These are phyloP conservation scores for Calocybe cyanea DNA, from an alignment of 768 basidiomycete genomes.

Conservation along the genomic window DNA sequence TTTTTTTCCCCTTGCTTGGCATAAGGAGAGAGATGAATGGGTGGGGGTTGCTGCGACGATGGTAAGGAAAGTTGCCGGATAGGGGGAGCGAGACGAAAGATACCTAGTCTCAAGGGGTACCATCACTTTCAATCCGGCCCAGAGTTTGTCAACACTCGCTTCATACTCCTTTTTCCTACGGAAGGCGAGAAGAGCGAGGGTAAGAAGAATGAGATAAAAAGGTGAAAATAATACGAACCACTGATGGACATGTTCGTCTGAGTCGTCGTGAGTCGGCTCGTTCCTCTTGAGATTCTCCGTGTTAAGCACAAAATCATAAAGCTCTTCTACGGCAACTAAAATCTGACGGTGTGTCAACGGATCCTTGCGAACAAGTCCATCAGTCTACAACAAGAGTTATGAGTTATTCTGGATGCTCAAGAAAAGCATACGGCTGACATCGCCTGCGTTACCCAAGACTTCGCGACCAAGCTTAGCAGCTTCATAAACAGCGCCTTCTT, in stretches of 20 bases:
- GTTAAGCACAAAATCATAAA: slow-evolving; percentile 82
- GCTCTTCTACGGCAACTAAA: slow-evolving; percentile 71
- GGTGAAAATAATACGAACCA: slow-evolving; percentile 38
- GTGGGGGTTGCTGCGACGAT: slow-evolving; percentile 73
- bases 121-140: slow-evolving; percentile 81
- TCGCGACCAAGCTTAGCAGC: slow-evolving; percentile 74
- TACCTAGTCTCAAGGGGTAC: slow-evolving; percentile 93
- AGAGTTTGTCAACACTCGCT: slow-evolving; percentile 63
- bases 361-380: slow-evolving; percentile 59
- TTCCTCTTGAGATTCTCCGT: slow-evolving; percentile 84
- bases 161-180: slow-evolving; percentile 57
- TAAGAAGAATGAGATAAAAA: not conserved
- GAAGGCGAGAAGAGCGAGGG: not conserved
- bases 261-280: slow-evolving; percentile 64
- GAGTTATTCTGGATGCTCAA: not conserved
- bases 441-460: slow-evolving; percentile 59
- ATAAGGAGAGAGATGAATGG: slow-evolving; percentile 92
- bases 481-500: slow-evolving; percentile 62
- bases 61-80: not conserved
- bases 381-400: slow-evolving; percentile 36
- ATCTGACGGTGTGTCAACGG: slow-evolving; percentile 79
- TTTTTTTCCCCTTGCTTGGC: slow-evolving; percentile 88
- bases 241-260: slow-evolving; percentile 33
- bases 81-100: slow-evolving; percentile 11
- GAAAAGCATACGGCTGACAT: slow-evolving; percentile 28